A percentile compares a stretch with the other conserved stretches of the same genome.
These are phyloP conservation scores for Luffa aegyptiaca DNA, from an alignment of 306 rosid species.

Conservation along the genomic window DNA sequence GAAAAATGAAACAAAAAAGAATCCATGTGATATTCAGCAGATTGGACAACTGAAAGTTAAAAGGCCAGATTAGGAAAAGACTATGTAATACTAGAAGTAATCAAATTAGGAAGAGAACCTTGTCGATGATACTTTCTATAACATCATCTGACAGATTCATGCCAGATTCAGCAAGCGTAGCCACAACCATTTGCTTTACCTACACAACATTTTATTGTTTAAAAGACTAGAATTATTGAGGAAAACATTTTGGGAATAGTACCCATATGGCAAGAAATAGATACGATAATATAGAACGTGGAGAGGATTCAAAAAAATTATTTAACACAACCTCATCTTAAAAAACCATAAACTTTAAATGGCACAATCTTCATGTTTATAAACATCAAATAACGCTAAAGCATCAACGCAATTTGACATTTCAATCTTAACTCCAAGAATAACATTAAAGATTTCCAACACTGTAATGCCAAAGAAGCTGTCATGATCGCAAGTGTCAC, in stretches of 20 bases:
- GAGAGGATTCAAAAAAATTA: background rate
- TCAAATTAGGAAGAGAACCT: conserved; percentile 37
- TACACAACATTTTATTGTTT: conserved; percentile 11
- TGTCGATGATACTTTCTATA: conserved; percentile 57
- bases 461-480: background rate
- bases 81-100: background rate
- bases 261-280: background rate
- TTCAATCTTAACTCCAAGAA: background rate
- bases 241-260: background rate
- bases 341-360: background rate
- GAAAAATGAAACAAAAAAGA: background rate
- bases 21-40: background rate
- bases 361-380: background rate
- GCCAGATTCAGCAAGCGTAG: conserved; percentile 75
- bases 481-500: background rate
- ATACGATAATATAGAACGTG: background rate
- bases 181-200: conserved; percentile 86
- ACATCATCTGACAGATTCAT: conserved; percentile 70
- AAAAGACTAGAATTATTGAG: background rate
- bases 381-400: background rate
- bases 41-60: background rate
- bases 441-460: background rate
- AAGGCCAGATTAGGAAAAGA: background rate
- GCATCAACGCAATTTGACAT: background rate
- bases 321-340: background rate